A percentile compares a stretch with the other conserved stretches of the same genome.
Evolutionary conservation across 371 early-diverging fungal species (phyloP).

Genomic region (Umbelopsis sp.): DNA sequence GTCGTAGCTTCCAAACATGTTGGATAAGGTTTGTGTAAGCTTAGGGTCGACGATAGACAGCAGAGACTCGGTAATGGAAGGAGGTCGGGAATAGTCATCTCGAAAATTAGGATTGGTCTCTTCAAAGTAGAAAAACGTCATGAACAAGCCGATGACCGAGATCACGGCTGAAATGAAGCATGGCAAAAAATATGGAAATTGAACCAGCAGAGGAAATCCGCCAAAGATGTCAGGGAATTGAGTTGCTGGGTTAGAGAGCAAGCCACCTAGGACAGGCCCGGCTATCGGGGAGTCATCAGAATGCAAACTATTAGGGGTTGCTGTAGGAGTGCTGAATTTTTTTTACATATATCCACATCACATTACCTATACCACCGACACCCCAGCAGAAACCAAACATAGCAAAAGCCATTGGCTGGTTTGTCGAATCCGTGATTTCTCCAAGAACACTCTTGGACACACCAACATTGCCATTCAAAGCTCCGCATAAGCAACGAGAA

Average conservation of each 20-base stretch:
- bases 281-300: not conserved
- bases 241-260: slow-evolving; percentile 75
- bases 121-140: slow-evolving; percentile 73
- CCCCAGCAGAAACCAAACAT: slow-evolving; percentile 75
- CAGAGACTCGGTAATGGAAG: not conserved
- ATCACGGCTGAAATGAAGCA: slow-evolving; percentile 75
- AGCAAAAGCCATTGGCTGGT: slow-evolving; percentile 71
- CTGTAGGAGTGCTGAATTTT: too few relatives aligned
- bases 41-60: not conserved
- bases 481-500: slow-evolving; percentile 75
- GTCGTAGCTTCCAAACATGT: slow-evolving; percentile 5
- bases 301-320: too few relatives aligned
- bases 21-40: not conserved
- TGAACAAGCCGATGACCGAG: slow-evolving; percentile 63
- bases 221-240: slow-evolving; percentile 77
- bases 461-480: slow-evolving; percentile 86
- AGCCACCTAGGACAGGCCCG: slow-evolving; percentile 79
- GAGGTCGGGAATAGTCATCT: slow-evolving; percentile 19
- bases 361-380: slow-evolving; percentile 62
- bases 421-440: slow-evolving; percentile 85
- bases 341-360: not conserved
- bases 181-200: slow-evolving; percentile 87
- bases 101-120: slow-evolving; percentile 64
- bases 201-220: slow-evolving; percentile 57
- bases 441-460: slow-evolving; percentile 84